Evolutionary conservation across 2,329 filamentous ascomycete species (phyloP).

Genomic region (Rhytidhysteron rufulum): DNA sequence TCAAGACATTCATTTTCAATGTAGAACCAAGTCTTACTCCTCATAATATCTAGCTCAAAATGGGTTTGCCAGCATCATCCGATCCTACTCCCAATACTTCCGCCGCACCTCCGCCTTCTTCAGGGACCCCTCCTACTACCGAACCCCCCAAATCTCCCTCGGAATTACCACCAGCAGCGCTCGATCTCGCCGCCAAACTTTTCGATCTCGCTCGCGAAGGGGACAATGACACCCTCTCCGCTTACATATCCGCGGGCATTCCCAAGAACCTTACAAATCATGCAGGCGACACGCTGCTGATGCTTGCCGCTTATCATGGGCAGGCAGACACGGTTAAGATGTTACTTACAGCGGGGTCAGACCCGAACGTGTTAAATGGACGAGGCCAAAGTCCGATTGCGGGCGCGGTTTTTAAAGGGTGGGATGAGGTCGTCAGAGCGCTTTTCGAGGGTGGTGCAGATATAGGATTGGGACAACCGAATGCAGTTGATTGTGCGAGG

Average conservation of each 20-base stretch:
- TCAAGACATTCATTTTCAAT: neutral
- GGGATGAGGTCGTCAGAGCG: constrained; percentile 59
- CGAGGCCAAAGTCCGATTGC: constrained; percentile 65
- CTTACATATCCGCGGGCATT: constrained; percentile 62
- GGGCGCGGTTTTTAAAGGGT: constrained; percentile 70
- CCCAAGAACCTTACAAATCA: constrained; percentile 69
- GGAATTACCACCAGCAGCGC: constrained; percentile 58
- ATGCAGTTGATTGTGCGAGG: constrained; percentile 43
- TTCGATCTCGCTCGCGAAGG: constrained; percentile 64
- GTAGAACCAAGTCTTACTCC: neutral
- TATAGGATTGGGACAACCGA: constrained; percentile 39
- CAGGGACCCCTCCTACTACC: neutral
- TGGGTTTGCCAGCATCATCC: constrained; percentile 5
- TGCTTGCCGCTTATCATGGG: constrained; percentile 70
- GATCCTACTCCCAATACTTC: constrained; percentile 1
- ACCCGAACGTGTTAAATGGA: constrained; percentile 66
- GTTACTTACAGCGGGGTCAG: constrained; percentile 60
- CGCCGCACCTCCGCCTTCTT: neutral
- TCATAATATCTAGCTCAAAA: neutral
- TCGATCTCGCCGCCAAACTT: constrained; percentile 63
- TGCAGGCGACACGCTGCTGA: constrained; percentile 69
- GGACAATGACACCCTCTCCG: constrained; percentile 54
- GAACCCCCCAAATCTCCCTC: constrained; percentile 9
- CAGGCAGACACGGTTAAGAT: constrained; percentile 58
- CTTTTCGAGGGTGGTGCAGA: constrained; percentile 43